Evolutionary conservation across 441 rosid species (phyloP).

Genomic region (Syzygium syzygioides): DNA sequence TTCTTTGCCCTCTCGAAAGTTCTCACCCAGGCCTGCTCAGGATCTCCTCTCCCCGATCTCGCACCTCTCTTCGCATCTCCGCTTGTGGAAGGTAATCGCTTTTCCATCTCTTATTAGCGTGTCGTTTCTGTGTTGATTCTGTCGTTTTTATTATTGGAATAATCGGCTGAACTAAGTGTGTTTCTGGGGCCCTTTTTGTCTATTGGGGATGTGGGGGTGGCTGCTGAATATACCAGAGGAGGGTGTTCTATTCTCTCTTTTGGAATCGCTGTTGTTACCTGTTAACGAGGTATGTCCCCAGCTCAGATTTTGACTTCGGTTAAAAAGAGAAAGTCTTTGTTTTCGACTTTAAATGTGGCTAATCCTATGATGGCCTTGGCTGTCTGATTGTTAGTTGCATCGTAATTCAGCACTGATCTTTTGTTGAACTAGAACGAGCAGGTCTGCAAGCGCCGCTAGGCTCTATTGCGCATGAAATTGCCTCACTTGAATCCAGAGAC

Average conservation of each 20-base stretch:
- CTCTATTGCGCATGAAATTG: accelerated
- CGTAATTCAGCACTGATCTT: too few relatives aligned
- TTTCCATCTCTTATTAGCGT: background rate
- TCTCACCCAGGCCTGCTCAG: too few relatives aligned
- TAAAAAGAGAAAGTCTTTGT: background rate
- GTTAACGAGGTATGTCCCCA: background rate
- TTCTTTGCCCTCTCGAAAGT: too few relatives aligned
- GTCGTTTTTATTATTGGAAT: background rate
- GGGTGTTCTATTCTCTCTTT: background rate
- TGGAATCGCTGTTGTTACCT: background rate
- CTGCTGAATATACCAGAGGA: background rate
- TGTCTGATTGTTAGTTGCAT: too few relatives aligned
- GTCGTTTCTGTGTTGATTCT: background rate
- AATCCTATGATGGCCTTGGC: too few relatives aligned
- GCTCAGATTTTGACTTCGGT: background rate
- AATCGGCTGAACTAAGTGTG: background rate
- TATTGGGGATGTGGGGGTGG: background rate
- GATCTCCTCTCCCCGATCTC: background rate
- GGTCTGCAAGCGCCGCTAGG: accelerated
- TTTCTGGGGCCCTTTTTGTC: background rate
- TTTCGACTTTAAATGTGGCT: background rate
- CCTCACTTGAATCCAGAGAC: accelerated
- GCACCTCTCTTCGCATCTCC: background rate
- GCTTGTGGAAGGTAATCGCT: accelerated
- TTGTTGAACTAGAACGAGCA: background rate